Percentiles rank a stretch among this genome's conserved stretches.
Evolutionary conservation across 2,329 filamentous ascomycete genomes (phyloP).

Genomic region (Macroventuria anomochaeta): DNA sequence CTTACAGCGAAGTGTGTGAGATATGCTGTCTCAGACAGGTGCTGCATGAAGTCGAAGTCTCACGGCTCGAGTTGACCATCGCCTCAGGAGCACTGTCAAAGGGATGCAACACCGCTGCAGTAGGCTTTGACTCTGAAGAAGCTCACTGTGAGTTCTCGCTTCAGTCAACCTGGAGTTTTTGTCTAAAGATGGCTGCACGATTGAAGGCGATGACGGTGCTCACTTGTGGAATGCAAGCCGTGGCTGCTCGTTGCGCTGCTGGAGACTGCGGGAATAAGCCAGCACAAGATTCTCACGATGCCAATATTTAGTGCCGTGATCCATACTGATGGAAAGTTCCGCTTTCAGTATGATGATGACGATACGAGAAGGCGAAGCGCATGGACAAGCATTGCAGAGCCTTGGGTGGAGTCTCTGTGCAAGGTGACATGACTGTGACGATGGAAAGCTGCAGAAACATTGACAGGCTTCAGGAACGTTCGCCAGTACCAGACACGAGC

Average conservation of each 20-base stretch:
- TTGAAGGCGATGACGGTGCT: not conserved
- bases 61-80: not conserved
- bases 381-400: conserved; percentile 1
- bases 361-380: conserved; percentile 3
- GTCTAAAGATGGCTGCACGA: too few relatives aligned
- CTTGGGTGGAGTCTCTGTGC: not conserved
- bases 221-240: not conserved
- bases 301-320: conserved; percentile 18
- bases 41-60: not conserved
- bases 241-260: not conserved
- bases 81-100: too few relatives aligned
- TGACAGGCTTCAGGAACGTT: not conserved
- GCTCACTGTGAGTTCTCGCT: too few relatives aligned
- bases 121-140: too few relatives aligned
- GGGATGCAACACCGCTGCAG: too few relatives aligned
- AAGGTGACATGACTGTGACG: conserved; percentile 5
- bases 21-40: conserved; percentile 3
- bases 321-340: conserved; percentile 5
- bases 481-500: not conserved
- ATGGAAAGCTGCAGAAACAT: conserved; percentile 1
- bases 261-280: not conserved
- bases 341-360: conserved; percentile 5
- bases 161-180: too few relatives aligned
- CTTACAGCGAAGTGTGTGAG: not conserved
- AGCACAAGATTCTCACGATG: not conserved